These are phyloP conservation scores for Sophora flavescens DNA, from an alignment of 306 rosid species.

Conservation along the genomic window DNA sequence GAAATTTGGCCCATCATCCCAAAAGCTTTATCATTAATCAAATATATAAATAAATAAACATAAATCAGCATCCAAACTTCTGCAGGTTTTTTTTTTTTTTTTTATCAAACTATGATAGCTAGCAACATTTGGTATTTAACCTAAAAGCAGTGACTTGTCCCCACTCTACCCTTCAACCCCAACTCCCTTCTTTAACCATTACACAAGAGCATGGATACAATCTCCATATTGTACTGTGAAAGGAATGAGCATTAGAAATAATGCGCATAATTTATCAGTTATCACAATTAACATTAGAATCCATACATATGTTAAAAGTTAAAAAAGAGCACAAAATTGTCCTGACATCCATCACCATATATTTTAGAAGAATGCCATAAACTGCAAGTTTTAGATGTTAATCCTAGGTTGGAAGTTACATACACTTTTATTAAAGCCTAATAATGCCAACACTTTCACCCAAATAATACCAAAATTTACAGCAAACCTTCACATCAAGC, in stretches of 20 bases:
- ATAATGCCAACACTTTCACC: slow-evolving; percentile 28
- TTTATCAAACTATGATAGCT: not conserved
- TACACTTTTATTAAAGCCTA: slow-evolving; percentile 1
- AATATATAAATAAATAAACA: slow-evolving; percentile 9
- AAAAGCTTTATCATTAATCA: not conserved
- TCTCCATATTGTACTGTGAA: not conserved
- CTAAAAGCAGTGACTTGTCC: not conserved
- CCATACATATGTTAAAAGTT: slow-evolving; percentile 15
- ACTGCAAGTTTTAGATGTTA: slow-evolving; percentile 4
- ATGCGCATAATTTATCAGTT: not conserved
- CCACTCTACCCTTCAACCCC: not conserved
- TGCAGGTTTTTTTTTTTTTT: not conserved
- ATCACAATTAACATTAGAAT: slow-evolving; percentile 1
- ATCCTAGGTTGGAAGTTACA: slow-evolving; percentile 12
- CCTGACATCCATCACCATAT: not conserved
- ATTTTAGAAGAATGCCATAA: not conserved
- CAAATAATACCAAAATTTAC: slow-evolving; percentile 35
- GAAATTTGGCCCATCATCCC: slow-evolving; percentile 23
- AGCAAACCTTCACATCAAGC: slow-evolving; percentile 81
- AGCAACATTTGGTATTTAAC: not conserved
- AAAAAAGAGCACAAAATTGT: not conserved
- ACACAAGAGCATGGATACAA: slow-evolving; percentile 5
- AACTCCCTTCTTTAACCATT: not conserved
- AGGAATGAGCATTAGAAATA: slow-evolving; percentile 18
- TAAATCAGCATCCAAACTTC: slow-evolving; percentile 4